A percentile compares a stretch with the other conserved stretches of the same genome.
Conservation (phyloP, 2,329 filamentous ascomycete genomes). For the Neocucurbitaria cava region DNA sequence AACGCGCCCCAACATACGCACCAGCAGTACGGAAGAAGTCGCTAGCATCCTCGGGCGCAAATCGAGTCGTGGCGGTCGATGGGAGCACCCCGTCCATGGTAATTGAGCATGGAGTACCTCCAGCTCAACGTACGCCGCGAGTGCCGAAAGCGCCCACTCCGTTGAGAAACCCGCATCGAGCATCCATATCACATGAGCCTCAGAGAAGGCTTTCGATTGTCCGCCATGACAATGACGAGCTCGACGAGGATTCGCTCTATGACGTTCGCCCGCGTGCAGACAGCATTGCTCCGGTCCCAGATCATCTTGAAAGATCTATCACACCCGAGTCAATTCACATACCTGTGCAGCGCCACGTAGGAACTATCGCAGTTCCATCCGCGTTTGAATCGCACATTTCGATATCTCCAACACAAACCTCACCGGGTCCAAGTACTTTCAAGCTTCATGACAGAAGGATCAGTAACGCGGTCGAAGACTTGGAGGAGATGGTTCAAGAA, state of each 20-base stretch:
- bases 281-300: slow-evolving; percentile 31
- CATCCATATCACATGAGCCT: slow-evolving; percentile 13
- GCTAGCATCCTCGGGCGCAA: slow-evolving; percentile 6
- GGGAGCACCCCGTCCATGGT: slow-evolving; percentile 25
- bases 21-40: slow-evolving; percentile 12
- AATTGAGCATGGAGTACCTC: slow-evolving; percentile 21
- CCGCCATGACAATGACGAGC: slow-evolving; percentile 10
- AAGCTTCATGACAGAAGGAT: slow-evolving; percentile 25
- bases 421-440: slow-evolving; percentile 28
- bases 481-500: slow-evolving; percentile 54
- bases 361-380: slow-evolving; percentile 13
- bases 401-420: slow-evolving; percentile 29
- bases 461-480: slow-evolving; percentile 45
- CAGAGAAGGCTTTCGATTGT: slow-evolving; percentile 22
- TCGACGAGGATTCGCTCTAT: slow-evolving; percentile 2
- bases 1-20: slow-evolving; percentile 1
- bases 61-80: slow-evolving; percentile 6
- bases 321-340: slow-evolving; percentile 22
- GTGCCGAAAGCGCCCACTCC: slow-evolving; percentile 7
- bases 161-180: slow-evolving; percentile 2
- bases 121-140: slow-evolving; percentile 13
- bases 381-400: slow-evolving; percentile 24
- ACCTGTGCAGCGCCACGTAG: slow-evolving; percentile 9
- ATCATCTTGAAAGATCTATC: slow-evolving; percentile 28
- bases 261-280: slow-evolving; percentile 16